Percentiles rank a stretch among this genome's conserved stretches.
phyloP scores from a whole-genome alignment of 371 early-diverging fungal genomes.

The Mortierella sp. region DNA sequence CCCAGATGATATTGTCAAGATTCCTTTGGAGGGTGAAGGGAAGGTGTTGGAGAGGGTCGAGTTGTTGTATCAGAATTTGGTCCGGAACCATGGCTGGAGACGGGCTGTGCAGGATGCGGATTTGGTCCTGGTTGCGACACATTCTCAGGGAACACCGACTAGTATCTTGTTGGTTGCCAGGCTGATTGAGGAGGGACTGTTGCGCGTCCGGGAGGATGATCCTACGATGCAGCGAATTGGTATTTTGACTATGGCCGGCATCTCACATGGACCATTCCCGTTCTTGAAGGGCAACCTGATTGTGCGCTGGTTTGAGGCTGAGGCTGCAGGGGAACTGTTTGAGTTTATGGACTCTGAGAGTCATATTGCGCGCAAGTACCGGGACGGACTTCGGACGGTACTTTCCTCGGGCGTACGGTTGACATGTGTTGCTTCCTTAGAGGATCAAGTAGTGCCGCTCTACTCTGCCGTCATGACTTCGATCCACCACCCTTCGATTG shows the following conservation, averaged over 20 bases:
- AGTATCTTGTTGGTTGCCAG: slow-evolving; percentile 80
- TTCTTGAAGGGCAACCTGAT: slow-evolving; percentile 82
- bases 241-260: slow-evolving; percentile 93
- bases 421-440: slow-evolving; percentile 81
- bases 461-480: slow-evolving; percentile 92
- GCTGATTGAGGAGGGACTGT: slow-evolving; percentile 73
- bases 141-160: slow-evolving; percentile 95
- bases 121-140: slow-evolving; percentile 87
- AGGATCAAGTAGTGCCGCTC: slow-evolving; percentile 95
- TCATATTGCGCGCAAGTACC: slow-evolving; percentile 72
- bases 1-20: slow-evolving; percentile 72
- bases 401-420: slow-evolving; percentile 77
- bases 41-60: slow-evolving; percentile 88
- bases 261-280: slow-evolving; percentile 92
- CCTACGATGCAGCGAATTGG: slow-evolving; percentile 75
- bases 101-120: slow-evolving; percentile 76
- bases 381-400: slow-evolving; percentile 75
- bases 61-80: slow-evolving; percentile 73
- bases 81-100: slow-evolving; percentile 62
- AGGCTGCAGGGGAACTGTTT: slow-evolving; percentile 93
- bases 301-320: slow-evolving; percentile 91
- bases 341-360: slow-evolving; percentile 88
- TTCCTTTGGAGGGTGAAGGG: slow-evolving; percentile 93
- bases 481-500: slow-evolving; percentile 87
- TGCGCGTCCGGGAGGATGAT: slow-evolving; percentile 62